Conservation (phyloP, 257 asterid genomes). For the Prunella vulgaris region DNA sequence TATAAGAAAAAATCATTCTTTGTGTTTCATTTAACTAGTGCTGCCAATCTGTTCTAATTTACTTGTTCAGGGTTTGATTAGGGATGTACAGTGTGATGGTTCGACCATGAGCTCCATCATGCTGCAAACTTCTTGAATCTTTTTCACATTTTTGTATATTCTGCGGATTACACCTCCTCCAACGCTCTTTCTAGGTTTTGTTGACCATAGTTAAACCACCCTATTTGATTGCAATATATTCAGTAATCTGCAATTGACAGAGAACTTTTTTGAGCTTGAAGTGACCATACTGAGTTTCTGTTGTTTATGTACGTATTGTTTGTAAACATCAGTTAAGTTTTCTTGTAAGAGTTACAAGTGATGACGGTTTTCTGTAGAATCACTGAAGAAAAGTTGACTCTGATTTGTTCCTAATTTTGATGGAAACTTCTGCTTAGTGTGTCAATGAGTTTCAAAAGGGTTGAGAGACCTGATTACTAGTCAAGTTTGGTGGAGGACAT, state of each 20-base stretch:
- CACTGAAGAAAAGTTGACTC: background rate
- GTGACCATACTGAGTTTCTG: background rate
- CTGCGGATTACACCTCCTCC: constrained; percentile 5
- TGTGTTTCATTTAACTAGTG: constrained; percentile 14
- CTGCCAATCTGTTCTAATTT: background rate
- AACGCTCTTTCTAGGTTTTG: constrained; percentile 7
- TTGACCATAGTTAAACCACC: constrained; percentile 9
- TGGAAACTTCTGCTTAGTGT: background rate
- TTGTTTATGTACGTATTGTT: background rate
- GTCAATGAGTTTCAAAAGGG: constrained; percentile 9
- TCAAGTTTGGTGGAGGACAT: background rate
- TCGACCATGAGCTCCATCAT: constrained; percentile 10
- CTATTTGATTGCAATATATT: constrained; percentile 9
- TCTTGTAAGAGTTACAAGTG: constrained; percentile 9
- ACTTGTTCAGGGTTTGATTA: constrained; percentile 10
- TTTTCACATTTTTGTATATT: constrained; percentile 7
- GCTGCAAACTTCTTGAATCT: constrained; percentile 21
- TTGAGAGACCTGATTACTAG: constrained; percentile 16
- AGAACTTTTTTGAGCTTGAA: background rate
- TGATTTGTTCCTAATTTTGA: background rate
- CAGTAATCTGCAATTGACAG: constrained; percentile 2
- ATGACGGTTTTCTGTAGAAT: constrained; percentile 16
- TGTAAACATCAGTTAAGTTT: background rate
- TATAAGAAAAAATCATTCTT: constrained; percentile 1
- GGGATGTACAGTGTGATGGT: constrained; percentile 2